Evolutionary conservation across 2,329 filamentous ascomycete genomes (phyloP).

Genomic region (Gremmenia infestans): DNA sequence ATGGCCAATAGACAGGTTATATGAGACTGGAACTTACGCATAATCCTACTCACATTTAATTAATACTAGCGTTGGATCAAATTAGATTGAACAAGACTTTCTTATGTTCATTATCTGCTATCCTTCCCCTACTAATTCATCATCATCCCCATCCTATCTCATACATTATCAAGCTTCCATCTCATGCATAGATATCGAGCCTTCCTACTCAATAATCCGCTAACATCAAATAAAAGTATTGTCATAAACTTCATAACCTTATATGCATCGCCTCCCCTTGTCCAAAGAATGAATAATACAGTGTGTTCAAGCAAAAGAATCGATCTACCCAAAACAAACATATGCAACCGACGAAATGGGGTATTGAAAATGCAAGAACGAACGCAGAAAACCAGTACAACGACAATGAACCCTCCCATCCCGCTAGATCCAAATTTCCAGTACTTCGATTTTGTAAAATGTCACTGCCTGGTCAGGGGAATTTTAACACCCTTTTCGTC

Average conservation of each 20-base stretch:
- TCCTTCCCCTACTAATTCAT: not conserved
- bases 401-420: constrained; percentile 7
- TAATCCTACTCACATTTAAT: too few relatives aligned
- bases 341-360: constrained; percentile 18
- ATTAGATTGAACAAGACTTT: not conserved
- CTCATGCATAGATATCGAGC: not conserved
- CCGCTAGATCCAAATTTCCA: constrained; percentile 6
- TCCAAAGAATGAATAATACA: constrained; percentile 9
- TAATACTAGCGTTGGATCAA: too few relatives aligned
- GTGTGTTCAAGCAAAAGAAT: constrained; percentile 12
- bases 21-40: too few relatives aligned
- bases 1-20: too few relatives aligned
- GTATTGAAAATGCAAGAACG: constrained; percentile 19
- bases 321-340: constrained; percentile 3
- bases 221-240: constrained; percentile 1
- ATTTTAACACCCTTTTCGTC: constrained; percentile 6
- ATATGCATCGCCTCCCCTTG: constrained; percentile 14
- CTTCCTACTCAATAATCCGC: not conserved
- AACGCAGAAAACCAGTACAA: constrained; percentile 1
- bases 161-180: not conserved
- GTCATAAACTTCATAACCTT: constrained; percentile 23
- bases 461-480: constrained; percentile 3
- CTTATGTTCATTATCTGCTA: not conserved
- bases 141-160: not conserved
- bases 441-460: not conserved